A percentile compares a stretch with the other conserved stretches of the same genome.
phyloP scores from a whole-genome alignment of 1,284 basidiomycete genomes.

The Megacollybia platyphylla region DNA sequence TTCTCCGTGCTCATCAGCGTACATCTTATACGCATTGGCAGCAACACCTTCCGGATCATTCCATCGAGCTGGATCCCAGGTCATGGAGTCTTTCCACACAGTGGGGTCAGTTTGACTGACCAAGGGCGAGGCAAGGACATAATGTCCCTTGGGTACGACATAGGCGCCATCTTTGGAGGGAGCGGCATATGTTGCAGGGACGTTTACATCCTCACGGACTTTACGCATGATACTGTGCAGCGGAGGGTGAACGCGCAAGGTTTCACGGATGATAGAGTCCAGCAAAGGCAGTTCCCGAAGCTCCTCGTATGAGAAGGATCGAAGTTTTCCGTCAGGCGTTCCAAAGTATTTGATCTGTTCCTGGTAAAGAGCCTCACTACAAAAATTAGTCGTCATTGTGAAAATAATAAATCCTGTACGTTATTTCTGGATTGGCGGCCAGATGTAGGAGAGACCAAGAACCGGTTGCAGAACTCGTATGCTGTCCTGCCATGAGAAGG shows the following conservation, averaged over 20 bases:
- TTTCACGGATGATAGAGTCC: conserved; percentile 87
- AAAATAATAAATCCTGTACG: conserved; percentile 32
- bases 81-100: conserved; percentile 64
- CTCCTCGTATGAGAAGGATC: conserved; percentile 79
- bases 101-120: conserved; percentile 80
- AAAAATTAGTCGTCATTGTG: neutral
- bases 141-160: conserved; percentile 86
- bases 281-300: conserved; percentile 75
- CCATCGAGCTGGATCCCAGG: conserved; percentile 84
- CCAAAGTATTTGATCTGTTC: conserved; percentile 84
- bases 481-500: conserved; percentile 94
- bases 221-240: conserved; percentile 89
- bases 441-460: conserved; percentile 87
- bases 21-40: conserved; percentile 60
- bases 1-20: conserved; percentile 65
- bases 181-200: conserved; percentile 72
- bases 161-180: conserved; percentile 61
- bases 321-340: conserved; percentile 70
- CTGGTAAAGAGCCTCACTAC: conserved; percentile 66
- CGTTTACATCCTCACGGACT: conserved; percentile 73
- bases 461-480: conserved; percentile 86
- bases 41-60: conserved; percentile 67
- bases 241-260: conserved; percentile 83
- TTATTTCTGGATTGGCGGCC: conserved; percentile 64
- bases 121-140: conserved; percentile 81